Base-by-base conservation (phyloP, 306 rosid species). In the Crotalaria pallida region DNA sequence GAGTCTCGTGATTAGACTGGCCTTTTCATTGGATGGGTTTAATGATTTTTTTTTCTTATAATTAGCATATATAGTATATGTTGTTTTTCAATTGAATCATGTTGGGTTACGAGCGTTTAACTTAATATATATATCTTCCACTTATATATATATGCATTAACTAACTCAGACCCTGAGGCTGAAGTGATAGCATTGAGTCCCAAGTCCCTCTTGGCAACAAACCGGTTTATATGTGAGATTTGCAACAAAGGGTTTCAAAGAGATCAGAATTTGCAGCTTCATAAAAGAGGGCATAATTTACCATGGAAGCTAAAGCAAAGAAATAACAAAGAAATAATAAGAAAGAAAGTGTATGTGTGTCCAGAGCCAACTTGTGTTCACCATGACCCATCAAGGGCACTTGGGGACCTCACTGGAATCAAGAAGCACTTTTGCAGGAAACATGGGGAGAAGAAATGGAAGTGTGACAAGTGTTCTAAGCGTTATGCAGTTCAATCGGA, bases 381-480 rank as follows among this genome's bases (percentile, higher is more conserved):
- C 72, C 94, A 92, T 66, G 89, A 92, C 58, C 92, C 96, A 0
- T 84, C 90, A 36, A 80, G 96, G 70, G 98, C 98, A 43, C 89
- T 92, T 3, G 98, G 96, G 0, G 98, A 92, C 79, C 88, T 92
- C 65, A 92, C 98, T 0, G 98, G 98, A 51, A 89, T 92, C 76
- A 92, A 89, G 80, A 92, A 92, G 65, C 98, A 92, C 82, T 92
- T 92, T 51, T 86, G 56, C 67, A 86, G 98, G 67, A 92, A 92
- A 85, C 98, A 92, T 10, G 95, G 96, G 0, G 98, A 92, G 84
- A 92, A 92, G 86, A 89, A 87, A 23, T 92, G 96, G 96, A 92
- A 92, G 65, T 92, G 98, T 72, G 98, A 89, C 1, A 92, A 89
- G 60, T 92, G 98, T 68, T 89, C 96, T 1, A 92, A 92, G 79